A percentile compares a stretch with the other conserved stretches of the same genome.
Conservation (phyloP, 1,284 basidiomycete species). For the Volvariella surrecta region DNA sequence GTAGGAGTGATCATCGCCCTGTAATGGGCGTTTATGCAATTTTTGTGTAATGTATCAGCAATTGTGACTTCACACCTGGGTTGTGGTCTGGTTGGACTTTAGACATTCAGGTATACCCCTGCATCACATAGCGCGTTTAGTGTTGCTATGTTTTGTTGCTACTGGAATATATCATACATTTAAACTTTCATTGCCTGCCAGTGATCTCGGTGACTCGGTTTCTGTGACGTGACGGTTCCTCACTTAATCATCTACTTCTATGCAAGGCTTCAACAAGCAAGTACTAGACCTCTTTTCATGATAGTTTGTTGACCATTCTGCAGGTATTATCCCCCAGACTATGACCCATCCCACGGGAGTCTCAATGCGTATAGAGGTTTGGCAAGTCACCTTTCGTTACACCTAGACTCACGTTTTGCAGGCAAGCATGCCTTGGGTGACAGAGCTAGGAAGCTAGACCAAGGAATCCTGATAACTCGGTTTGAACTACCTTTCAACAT, state of each 20-base stretch:
- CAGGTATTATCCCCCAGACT: constrained; percentile 89
- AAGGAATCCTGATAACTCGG: constrained; percentile 89
- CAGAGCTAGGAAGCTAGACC: constrained; percentile 86
- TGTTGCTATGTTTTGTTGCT: no score
- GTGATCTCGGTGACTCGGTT: no score
- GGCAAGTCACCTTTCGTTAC: not conserved
- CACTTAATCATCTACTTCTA: constrained; percentile 9
- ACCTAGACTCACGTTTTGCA: constrained; percentile 19
- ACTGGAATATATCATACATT: no score
- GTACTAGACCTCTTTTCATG: constrained; percentile 6
- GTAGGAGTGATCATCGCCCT: constrained; percentile 72
- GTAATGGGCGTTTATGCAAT: constrained; percentile 69
- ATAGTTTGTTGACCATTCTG: constrained; percentile 3
- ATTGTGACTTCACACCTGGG: not conserved
- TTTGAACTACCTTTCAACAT: constrained; percentile 96
- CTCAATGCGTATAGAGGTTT: constrained; percentile 75
- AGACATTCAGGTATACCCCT: no score
- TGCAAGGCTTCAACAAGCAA: constrained; percentile 69
- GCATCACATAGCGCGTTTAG: no score
- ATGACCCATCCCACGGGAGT: constrained; percentile 67
- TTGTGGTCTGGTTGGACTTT: not conserved
- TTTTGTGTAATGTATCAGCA: constrained; percentile 28
- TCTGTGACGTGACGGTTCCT: no score
- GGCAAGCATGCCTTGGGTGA: constrained; percentile 94
- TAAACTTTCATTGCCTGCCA: no score